Percentiles rank a stretch among this genome's conserved stretches.
These are phyloP conservation scores for Senecio squalidus DNA, from an alignment of 140 eudicot species.

Conservation along the genomic window DNA sequence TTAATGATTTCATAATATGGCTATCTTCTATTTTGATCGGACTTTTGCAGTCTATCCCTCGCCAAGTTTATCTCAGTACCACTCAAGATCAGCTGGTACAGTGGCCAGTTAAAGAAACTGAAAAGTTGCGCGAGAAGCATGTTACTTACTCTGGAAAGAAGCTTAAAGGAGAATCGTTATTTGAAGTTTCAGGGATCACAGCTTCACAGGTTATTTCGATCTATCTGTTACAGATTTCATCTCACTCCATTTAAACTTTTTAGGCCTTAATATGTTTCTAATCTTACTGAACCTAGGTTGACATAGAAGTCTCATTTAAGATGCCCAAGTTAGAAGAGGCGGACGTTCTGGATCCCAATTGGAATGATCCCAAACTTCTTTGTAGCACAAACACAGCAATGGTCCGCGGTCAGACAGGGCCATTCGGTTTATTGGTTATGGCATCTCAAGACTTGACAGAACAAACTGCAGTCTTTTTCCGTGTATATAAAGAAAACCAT, in stretches of 20 bases:
- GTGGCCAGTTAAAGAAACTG: conserved; percentile 68
- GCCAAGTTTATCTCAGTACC: conserved; percentile 42
- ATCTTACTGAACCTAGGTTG: conserved; percentile 37
- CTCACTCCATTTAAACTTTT: neutral
- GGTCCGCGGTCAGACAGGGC: conserved; percentile 43
- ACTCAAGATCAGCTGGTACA: conserved; percentile 53
- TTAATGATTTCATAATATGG: no score
- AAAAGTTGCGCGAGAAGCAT: conserved; percentile 32
- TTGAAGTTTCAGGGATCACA: conserved; percentile 54
- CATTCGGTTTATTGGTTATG: conserved; percentile 61
- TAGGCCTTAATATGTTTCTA: neutral
- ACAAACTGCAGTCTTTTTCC: conserved; percentile 62
- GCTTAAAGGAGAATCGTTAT: conserved; percentile 30
- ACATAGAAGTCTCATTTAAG: conserved; percentile 56
- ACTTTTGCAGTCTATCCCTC: conserved; percentile 64
- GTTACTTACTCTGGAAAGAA: conserved; percentile 27
- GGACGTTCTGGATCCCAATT: conserved; percentile 38
- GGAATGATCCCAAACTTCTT: conserved; percentile 49
- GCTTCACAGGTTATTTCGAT: conserved; percentile 52
- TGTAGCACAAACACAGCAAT: conserved; percentile 40
- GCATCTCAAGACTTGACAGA: conserved; percentile 59
- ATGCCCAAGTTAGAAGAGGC: conserved; percentile 35
- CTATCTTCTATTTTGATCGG: conserved; percentile 1
- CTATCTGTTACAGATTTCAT: neutral
- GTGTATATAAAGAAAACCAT: conserved; percentile 33